These are phyloP conservation scores for Diaporthe eres DNA, from an alignment of 2,329 filamentous ascomycete genomes.

Conservation along the genomic window DNA sequence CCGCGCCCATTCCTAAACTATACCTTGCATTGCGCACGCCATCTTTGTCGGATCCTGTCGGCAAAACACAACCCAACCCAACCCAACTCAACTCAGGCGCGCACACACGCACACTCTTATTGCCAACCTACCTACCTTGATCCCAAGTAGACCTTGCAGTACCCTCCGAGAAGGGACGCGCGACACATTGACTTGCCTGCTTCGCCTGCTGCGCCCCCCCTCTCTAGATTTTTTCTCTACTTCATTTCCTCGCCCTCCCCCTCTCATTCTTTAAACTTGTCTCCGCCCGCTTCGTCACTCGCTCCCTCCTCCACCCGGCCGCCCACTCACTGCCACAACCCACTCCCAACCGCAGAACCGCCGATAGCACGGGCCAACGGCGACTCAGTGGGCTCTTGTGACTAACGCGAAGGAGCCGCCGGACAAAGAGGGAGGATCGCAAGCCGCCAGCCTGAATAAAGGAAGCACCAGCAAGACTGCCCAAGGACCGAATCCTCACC, in stretches of 20 bases:
- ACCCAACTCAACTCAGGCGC: slow-evolving; percentile 16
- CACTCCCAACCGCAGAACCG: slow-evolving; percentile 32
- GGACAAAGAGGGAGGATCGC: slow-evolving; percentile 34
- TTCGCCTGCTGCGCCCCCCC: neutral
- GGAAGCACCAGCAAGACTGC: slow-evolving; percentile 19
- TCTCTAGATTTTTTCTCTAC: neutral
- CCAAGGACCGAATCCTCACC: slow-evolving; percentile 19
- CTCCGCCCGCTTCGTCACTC: slow-evolving; percentile 32
- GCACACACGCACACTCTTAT: neutral
- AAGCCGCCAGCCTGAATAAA: slow-evolving; percentile 31
- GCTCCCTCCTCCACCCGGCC: slow-evolving; percentile 8
- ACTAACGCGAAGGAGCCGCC: slow-evolving; percentile 33
- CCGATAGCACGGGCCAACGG: slow-evolving; percentile 36
- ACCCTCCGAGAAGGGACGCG: neutral
- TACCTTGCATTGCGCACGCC: slow-evolving; percentile 26
- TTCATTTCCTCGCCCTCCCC: slow-evolving; percentile 1
- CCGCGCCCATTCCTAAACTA: slow-evolving; percentile 6
- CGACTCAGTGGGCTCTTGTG: slow-evolving; percentile 32
- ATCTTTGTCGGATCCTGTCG: slow-evolving; percentile 34
- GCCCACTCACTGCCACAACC: slow-evolving; percentile 28
- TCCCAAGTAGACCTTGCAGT: slow-evolving; percentile 23
- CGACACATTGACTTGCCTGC: slow-evolving; percentile 32
- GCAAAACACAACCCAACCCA: slow-evolving; percentile 18
- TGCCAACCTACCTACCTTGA: neutral
- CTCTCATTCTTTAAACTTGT: slow-evolving; percentile 17